These are phyloP conservation scores for Pseudopithomyces maydicus DNA, from an alignment of 2,329 filamentous ascomycete species.

Conservation along the genomic window DNA sequence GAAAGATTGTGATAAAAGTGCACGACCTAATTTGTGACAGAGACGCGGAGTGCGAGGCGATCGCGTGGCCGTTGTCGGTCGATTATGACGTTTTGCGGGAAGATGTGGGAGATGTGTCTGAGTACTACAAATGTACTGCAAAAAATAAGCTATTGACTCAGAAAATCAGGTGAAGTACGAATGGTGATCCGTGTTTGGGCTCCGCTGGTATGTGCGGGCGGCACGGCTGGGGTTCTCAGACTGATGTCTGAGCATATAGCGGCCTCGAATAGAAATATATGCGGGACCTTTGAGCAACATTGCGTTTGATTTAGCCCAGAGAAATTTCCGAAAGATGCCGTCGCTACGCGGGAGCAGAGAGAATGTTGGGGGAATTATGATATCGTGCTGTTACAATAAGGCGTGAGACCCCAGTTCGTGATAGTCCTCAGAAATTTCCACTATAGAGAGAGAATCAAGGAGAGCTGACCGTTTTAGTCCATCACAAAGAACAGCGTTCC, in stretches of 20 bases:
- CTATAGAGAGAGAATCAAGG: too few species aligned
- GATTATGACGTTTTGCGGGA: neutral
- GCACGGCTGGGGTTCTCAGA: neutral
- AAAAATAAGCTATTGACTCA: neutral
- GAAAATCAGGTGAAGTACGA: neutral
- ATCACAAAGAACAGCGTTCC: too few species aligned
- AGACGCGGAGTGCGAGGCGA: neutral
- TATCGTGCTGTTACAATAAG: too few species aligned
- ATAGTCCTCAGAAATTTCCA: too few species aligned
- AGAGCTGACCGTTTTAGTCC: too few species aligned
- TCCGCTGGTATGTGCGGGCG: neutral
- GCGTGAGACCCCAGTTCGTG: too few species aligned
- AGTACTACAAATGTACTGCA: neutral
- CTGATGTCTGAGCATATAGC: neutral
- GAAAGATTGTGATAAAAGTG: neutral
- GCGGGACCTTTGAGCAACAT: neutral
- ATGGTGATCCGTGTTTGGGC: neutral
- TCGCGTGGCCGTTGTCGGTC: neutral
- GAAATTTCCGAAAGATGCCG: too few species aligned
- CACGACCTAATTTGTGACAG: neutral
- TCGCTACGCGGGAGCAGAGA: too few species aligned
- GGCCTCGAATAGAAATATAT: neutral
- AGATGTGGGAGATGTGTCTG: neutral
- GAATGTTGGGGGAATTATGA: too few species aligned
- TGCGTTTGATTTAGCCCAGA: too few species aligned